phyloP scores from a whole-genome alignment of 2,329 filamentous ascomycete species.

The Cordyceps farinosa region DNA sequence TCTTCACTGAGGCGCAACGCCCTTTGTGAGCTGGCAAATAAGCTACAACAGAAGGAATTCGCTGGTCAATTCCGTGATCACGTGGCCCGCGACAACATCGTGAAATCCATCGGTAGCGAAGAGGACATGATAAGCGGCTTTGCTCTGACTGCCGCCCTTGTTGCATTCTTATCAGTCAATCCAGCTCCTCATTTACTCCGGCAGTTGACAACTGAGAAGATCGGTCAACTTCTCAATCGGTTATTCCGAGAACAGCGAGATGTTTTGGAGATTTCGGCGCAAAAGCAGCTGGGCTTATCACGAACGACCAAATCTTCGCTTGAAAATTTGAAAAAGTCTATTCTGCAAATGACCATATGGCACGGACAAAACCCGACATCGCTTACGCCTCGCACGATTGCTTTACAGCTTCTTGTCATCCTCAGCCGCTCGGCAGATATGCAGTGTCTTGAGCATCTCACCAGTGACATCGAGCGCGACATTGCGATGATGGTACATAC shows the following conservation, averaged over 20 bases:
- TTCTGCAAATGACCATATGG: conserved; percentile 60
- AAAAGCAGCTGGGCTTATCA: conserved; percentile 66
- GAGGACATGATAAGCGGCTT: conserved; percentile 61
- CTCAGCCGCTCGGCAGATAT: conserved; percentile 13
- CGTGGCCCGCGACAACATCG: conserved; percentile 65
- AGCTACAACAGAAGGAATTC: conserved; percentile 60
- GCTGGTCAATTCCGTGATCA: conserved; percentile 70
- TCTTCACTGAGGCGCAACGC: conserved; percentile 55
- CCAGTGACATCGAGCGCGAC: conserved; percentile 28
- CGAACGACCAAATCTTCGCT: conserved; percentile 58
- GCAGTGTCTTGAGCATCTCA: conserved; percentile 23
- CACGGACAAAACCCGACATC: conserved; percentile 44
- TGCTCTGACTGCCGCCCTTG: conserved; percentile 59
- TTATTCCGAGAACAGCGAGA: conserved; percentile 53
- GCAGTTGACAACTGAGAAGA: conserved; percentile 52
- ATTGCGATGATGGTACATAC: conserved; percentile 26
- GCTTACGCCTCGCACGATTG: conserved; percentile 61
- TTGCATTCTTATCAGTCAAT: conserved; percentile 59
- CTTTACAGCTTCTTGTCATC: conserved; percentile 54
- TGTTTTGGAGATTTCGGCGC: conserved; percentile 58
- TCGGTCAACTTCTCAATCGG: conserved; percentile 51
- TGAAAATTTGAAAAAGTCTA: conserved; percentile 47
- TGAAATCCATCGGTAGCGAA: conserved; percentile 57
- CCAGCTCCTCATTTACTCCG: conserved; percentile 57
- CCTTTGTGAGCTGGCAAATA: conserved; percentile 57